Conservation (phyloP, 2,329 filamentous ascomycete species). For the Anthostomella pinea region DNA sequence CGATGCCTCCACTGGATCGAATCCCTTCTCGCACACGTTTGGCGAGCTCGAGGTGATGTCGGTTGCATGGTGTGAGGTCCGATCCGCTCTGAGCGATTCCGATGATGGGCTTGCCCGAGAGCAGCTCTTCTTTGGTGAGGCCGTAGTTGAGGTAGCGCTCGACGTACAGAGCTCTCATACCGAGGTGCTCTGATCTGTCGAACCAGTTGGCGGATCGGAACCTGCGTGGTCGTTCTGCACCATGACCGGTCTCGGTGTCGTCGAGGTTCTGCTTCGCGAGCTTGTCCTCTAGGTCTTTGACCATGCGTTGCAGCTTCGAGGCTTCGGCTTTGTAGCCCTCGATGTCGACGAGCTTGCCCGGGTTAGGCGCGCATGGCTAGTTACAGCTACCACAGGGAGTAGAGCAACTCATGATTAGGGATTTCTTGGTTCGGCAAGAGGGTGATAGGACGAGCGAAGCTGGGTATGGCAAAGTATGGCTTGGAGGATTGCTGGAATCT, state of each 20-base stretch:
- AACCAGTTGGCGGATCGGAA: conserved; percentile 37
- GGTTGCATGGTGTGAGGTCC: conserved; percentile 49
- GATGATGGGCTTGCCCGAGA: conserved; percentile 48
- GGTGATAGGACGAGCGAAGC: no score
- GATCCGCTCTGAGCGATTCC: conserved; percentile 52
- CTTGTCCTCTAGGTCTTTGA: conserved; percentile 22
- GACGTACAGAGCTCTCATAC: conserved; percentile 45
- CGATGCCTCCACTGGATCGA: conserved; percentile 45
- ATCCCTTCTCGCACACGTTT: conserved; percentile 51
- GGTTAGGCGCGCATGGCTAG: no score
- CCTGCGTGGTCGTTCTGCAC: conserved; percentile 4
- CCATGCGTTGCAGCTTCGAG: conserved; percentile 16
- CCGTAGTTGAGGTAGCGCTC: conserved; percentile 51
- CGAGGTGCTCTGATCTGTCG: conserved; percentile 39
- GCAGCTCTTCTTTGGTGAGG: conserved; percentile 46
- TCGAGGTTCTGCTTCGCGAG: conserved; percentile 10
- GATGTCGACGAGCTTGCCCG: conserved; percentile 21
- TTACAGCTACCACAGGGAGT: no score
- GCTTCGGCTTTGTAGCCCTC: conserved; percentile 27
- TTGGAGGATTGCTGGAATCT: no score
- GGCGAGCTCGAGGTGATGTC: conserved; percentile 46
- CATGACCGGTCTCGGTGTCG: background rate
- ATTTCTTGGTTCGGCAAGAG: no score
- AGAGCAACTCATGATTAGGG: no score
- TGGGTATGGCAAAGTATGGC: no score